phyloP scores from a whole-genome alignment of 176 grass and related monocot species.

The Oryza coarctata region DNA sequence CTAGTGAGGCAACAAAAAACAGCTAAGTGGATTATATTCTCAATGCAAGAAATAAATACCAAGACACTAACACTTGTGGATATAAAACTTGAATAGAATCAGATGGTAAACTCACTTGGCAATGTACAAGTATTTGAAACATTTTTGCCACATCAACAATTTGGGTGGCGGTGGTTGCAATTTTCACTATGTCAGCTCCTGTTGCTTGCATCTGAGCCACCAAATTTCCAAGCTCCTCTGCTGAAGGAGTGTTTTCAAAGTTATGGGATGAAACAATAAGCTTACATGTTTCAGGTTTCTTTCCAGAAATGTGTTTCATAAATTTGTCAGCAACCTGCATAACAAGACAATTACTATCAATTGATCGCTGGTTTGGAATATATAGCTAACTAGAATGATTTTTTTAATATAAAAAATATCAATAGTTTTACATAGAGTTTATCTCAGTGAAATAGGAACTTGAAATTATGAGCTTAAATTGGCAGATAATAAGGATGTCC shows the following conservation, averaged over 20 bases:
- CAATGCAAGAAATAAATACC: not conserved
- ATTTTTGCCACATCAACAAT: slow-evolving; percentile 85
- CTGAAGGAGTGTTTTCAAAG: slow-evolving; percentile 74
- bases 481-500: not conserved
- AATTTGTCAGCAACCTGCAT: slow-evolving; percentile 81
- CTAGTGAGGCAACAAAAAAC: not conserved
- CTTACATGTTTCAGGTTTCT: slow-evolving; percentile 84
- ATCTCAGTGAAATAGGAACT: not conserved
- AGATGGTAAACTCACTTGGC: slow-evolving; percentile 55
- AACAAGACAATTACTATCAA: not conserved
- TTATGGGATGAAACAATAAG: slow-evolving; percentile 96
- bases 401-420: not conserved
- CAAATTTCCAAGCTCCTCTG: slow-evolving; percentile 64
- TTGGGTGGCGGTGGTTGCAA: slow-evolving; percentile 79
- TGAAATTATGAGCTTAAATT: not conserved
- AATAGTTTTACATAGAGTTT: not conserved
- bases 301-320: slow-evolving; percentile 65
- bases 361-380: not conserved
- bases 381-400: not conserved
- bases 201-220: slow-evolving; percentile 70
- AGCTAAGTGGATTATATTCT: not conserved
- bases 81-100: slow-evolving; percentile 1
- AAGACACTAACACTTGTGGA: not conserved
- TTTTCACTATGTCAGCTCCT: slow-evolving; percentile 94
- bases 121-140: slow-evolving; percentile 75